phyloP scores from a whole-genome alignment of 2,329 filamentous ascomycete genomes.

The Fusarium setosum region DNA sequence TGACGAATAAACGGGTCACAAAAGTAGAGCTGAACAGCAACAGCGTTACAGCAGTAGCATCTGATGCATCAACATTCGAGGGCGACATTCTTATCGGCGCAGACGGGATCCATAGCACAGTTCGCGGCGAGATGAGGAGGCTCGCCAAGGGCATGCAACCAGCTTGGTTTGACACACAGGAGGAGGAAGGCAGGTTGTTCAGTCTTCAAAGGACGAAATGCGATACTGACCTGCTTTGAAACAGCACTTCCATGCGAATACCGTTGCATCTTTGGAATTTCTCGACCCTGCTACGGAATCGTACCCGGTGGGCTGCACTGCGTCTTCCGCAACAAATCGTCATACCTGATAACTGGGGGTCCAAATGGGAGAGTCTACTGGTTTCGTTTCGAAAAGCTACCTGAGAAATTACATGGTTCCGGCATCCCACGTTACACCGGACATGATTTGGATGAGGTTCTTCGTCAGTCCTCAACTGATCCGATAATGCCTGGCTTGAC shows the following conservation, averaged over 20 bases:
- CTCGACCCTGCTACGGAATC: constrained; percentile 3
- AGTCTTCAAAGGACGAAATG: neutral
- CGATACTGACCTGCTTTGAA: neutral
- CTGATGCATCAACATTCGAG: neutral
- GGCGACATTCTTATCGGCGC: neutral
- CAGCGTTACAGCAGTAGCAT: neutral
- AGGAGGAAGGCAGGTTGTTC: neutral
- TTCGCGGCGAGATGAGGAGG: neutral
- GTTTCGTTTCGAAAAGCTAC: constrained; percentile 16
- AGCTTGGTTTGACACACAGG: neutral
- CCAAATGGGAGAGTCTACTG: constrained; percentile 55
- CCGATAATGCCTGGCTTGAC: constrained; percentile 1
- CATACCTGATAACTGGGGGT: constrained; percentile 3
- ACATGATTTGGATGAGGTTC: neutral
- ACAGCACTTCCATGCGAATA: constrained; percentile 7
- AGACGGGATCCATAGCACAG: neutral
- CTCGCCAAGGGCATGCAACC: neutral
- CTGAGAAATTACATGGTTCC: neutral
- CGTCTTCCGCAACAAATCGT: constrained; percentile 1
- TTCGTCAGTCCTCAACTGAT: neutral
- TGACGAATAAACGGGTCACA: neutral
- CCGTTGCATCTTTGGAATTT: constrained; percentile 22
- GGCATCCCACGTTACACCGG: constrained; percentile 14
- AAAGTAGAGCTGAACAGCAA: neutral
- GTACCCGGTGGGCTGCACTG: neutral